These are phyloP conservation scores for Yamadazyma akitaensis DNA, from an alignment of 805 yeast species.

Conservation along the genomic window DNA sequence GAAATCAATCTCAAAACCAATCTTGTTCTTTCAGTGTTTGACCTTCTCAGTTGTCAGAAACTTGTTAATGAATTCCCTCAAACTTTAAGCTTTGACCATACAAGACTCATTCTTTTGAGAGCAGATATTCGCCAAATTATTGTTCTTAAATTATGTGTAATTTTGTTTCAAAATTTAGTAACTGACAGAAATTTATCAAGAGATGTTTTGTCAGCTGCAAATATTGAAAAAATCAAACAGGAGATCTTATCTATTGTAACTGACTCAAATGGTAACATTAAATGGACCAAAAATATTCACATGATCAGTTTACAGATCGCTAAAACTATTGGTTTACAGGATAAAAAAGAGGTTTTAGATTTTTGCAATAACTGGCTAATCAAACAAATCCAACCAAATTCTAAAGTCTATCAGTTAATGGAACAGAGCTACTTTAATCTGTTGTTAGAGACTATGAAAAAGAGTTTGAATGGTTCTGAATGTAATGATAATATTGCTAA, in stretches of 20 bases:
- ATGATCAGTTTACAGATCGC: slow-evolving; percentile 68
- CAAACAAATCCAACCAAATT: slow-evolving; percentile 80
- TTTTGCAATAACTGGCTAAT: slow-evolving; percentile 77
- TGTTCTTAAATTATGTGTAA: slow-evolving; percentile 70
- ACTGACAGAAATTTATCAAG: slow-evolving; percentile 26
- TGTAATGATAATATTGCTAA: slow-evolving; percentile 46
- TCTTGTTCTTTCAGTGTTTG: slow-evolving; percentile 51
- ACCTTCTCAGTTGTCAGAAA: slow-evolving; percentile 70
- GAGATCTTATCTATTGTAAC: slow-evolving; percentile 77
- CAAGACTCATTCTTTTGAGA: slow-evolving; percentile 69
- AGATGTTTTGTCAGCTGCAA: slow-evolving; percentile 29
- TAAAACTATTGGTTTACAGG: slow-evolving; percentile 28
- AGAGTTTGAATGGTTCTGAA: slow-evolving; percentile 9
- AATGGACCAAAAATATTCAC: slow-evolving; percentile 83
- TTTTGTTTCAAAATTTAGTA: slow-evolving; percentile 68
- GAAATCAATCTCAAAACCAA: slow-evolving; percentile 9
- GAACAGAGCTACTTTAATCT: slow-evolving; percentile 63
- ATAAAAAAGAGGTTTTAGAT: slow-evolving; percentile 21
- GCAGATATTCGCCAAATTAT: slow-evolving; percentile 86
- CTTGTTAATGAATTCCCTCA: slow-evolving; percentile 83
- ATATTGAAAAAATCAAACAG: slow-evolving; percentile 51
- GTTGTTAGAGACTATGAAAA: slow-evolving; percentile 22
- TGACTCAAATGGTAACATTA: slow-evolving; percentile 81
- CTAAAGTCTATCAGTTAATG: slow-evolving; percentile 72
- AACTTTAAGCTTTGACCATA: slow-evolving; percentile 78